phyloP scores from a whole-genome alignment of 768 basidiomycete genomes.

The Cytidiella melzeri region DNA sequence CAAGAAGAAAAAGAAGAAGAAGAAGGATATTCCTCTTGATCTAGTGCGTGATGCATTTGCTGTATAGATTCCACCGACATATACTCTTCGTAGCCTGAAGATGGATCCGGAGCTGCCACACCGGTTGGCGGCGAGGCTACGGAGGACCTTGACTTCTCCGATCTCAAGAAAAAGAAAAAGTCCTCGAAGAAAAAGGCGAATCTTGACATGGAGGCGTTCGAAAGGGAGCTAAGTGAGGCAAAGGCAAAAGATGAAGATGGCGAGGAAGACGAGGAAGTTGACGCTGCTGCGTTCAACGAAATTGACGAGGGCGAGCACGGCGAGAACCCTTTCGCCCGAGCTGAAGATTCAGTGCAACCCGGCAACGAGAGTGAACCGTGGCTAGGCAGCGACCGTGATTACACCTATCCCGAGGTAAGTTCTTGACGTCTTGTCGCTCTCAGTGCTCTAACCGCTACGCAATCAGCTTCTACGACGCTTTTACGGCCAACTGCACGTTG shows the following conservation, averaged over 20 bases:
- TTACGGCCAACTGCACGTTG: slow-evolving; percentile 84
- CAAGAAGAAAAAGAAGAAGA: slow-evolving; percentile 90
- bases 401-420: slow-evolving; percentile 87
- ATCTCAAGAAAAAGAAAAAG: slow-evolving; percentile 97
- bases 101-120: slow-evolving; percentile 62
- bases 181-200: slow-evolving; percentile 84
- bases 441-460: not conserved
- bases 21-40: slow-evolving; percentile 82
- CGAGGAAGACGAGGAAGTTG: slow-evolving; percentile 49
- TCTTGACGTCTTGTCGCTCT: not conserved
- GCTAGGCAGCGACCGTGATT: slow-evolving; percentile 91
- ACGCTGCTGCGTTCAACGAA: slow-evolving; percentile 59
- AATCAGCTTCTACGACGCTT: slow-evolving; percentile 85
- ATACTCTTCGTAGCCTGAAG: slow-evolving; percentile 40
- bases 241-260: slow-evolving; percentile 54
- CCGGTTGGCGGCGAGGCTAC: slow-evolving; percentile 34
- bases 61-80: not conserved
- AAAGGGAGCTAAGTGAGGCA: slow-evolving; percentile 79
- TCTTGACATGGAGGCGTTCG: slow-evolving; percentile 88
- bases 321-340: slow-evolving; percentile 76
- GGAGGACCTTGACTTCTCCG: slow-evolving; percentile 90
- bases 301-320: slow-evolving; percentile 82
- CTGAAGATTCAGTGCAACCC: slow-evolving; percentile 48
- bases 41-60: slow-evolving; percentile 42
- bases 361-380: slow-evolving; percentile 74